These are phyloP conservation scores for Beta corolliflora DNA, from an alignment of 179 eudicot species.

Conservation along the genomic window DNA sequence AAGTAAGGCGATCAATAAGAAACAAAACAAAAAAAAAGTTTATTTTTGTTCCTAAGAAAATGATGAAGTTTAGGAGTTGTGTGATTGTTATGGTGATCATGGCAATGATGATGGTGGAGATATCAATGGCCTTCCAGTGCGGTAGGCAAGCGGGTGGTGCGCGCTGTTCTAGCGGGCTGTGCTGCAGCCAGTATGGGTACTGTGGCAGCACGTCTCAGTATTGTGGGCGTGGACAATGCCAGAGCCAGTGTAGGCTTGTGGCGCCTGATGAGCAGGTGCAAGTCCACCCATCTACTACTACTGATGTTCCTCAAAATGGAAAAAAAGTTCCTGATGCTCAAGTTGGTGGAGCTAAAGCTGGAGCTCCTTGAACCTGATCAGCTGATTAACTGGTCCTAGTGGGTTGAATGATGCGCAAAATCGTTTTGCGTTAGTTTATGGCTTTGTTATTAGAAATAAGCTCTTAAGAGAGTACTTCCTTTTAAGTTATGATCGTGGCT, in stretches of 20 bases:
- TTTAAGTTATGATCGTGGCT: not conserved
- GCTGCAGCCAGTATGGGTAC: constrained; percentile 20
- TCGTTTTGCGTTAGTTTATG: too few species aligned
- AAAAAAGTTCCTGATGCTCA: too few species aligned
- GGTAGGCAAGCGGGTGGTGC: not conserved
- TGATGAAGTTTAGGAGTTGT: constrained; percentile 11
- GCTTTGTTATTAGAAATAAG: not conserved
- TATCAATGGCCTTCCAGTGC: not conserved
- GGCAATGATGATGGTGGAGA: not conserved
- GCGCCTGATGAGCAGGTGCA: not conserved
- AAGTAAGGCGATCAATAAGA: not conserved
- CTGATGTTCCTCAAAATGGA: not conserved
- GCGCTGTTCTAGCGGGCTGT: not conserved
- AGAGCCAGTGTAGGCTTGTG: constrained; percentile 12
- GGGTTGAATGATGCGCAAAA: not conserved
- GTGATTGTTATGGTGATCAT: not conserved
- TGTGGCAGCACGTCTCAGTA: constrained; percentile 9
- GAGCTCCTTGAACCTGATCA: too few species aligned
- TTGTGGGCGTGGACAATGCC: constrained; percentile 3
- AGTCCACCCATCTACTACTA: too few species aligned
- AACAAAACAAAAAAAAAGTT: not conserved
- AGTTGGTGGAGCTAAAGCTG: too few species aligned
- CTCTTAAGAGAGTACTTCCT: not conserved
- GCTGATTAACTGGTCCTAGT: too few species aligned
- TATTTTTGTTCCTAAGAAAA: not conserved